Base-by-base conservation (phyloP, 129 eudicot genomes). In the Deinandra increscens region DNA sequence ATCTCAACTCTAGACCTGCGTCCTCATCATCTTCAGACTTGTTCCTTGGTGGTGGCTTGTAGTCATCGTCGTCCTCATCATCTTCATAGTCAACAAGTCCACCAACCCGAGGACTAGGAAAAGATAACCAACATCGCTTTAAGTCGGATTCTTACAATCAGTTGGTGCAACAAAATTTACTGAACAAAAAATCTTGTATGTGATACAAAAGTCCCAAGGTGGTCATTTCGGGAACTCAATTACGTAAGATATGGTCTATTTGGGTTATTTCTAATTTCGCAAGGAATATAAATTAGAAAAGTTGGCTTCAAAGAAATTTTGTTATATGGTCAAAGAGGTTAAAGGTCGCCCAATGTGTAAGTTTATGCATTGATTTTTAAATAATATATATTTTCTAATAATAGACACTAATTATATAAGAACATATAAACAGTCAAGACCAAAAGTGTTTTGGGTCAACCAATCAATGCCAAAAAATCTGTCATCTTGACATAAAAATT, bases 21-120 rank as follows among this genome's bases (percentile, higher is more conserved):
- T 79, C 98, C 56, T 86, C 95, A 43, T 79, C 96, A 22, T 82
- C 87, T 37, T 79, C 89, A 11, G 89, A 36, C 33, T 77, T 73
- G 71, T 81, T 86, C 70, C 81, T 85, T 42, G 90, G 93, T 2
- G 98, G 98, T 36, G 98, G 96, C 69, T 74, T 86, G 87, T 83
- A 89, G 64, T 87, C 97, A 53, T 85, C 96, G 76, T 86, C 98
- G 31, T 89, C 96, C 49, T 91, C 94, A 31, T 91, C 94, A 53
- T 86, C 96, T 50, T 81, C 96, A 80, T 89, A 85, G 78, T 88
- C 95, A 67, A 89, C 98, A 9, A 89, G 95, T 63, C 91, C 86
- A 76, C 86, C 87, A 55, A 85, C 49, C 81, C 89, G 85, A 43
- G 83, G 72, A 66, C 77, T 72, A 51, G 12, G 44, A 63, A 65